Base-by-base conservation (phyloP, 768 basidiomycete genomes). In the Auriscalpium vulgare region DNA sequence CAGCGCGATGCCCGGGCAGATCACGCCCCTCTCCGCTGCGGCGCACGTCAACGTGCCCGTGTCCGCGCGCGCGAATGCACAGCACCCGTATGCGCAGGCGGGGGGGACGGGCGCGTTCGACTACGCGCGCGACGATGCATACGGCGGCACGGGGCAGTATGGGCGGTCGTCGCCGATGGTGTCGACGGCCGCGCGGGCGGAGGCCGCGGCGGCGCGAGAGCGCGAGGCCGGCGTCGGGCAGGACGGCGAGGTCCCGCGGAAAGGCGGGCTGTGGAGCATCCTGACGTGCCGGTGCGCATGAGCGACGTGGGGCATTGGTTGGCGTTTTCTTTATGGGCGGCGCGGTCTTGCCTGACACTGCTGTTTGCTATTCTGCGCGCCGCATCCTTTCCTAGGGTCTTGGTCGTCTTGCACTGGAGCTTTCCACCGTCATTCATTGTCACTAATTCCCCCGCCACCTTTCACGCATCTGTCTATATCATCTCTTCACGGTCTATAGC, bases 141-240 rank as follows among this genome's bases (percentile, higher is more conserved):
- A 80, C 63, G 77, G 75, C 47, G 70, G 65, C 37, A 63, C 65
- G 60, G 80, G 79, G 64, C 79, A 74, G 54, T 91, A 91, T 63
- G 86, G 87, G n/a, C 81, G 87, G 51, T 78, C 81, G 34, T 91
- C 89, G 43, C 89, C 88, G 16, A 92, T 92, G 89, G 80, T 89
- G 54, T 79, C 87, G 29, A 83, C 76, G 51, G 83, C 82, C 40
- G 86, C 78, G 35, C 84, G 84, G 53, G 87, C 85, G 29, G 87
- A 87, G 36, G 69, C 90, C 59, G 88, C 83, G 70, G 80, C 81
- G 62, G 80, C 87, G 56, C 83, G 87, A 51, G 88, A 85, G 55
- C 74, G 77, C 63, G 87, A 75, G 53, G 88, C 84, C 37, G 84
- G 87, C 68, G 74, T 80, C 17, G 87, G 88, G 46, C 80, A 86